Base-by-base conservation (phyloP, 106 monocot genomes). In the Gastrodia elata region DNA sequence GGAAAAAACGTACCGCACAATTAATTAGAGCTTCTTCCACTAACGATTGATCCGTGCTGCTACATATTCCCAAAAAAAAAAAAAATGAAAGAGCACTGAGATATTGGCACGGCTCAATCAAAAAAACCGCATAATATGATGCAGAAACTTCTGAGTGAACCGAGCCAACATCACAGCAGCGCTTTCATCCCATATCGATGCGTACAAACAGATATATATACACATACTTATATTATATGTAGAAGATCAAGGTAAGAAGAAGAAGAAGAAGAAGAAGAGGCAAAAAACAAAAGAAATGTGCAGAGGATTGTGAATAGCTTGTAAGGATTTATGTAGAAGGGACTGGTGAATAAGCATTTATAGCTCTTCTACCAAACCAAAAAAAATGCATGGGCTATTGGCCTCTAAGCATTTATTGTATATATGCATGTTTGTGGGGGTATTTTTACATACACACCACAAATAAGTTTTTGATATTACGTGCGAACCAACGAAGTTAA, bases 71-170 rank as follows among this genome's bases (percentile, higher is more conserved):
- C 27, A n/a, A 52, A 48, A 52, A 52, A 1, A n/a, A 52, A 52
- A 52, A 22, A 67, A 26, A 87, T 89, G 93, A 90, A 93, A 89
- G 69, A 82, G 85, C 38, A 87, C 95, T 92, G 82, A 89, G 91
- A 95, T 95, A 95, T 95, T 95, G 95, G 85, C 91, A 92, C 91
- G 95, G 95, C 95, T 91, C 95, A 95, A 95, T 95, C 95, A 95
- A 77, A 84, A 80, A 40, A 39, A 20, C n/a, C n/a, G 15, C 36
- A 67, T 36, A 36, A 37, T 30, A 30, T 28, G 20, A 10, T 36
- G 5, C 2, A 20, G 2, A 6, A 0, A 20, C 18, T 27, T 69
- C 69, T 69, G 69, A 69, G 11, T 69, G 69, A 69, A 69, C 69
- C 69, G 69, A 26, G 69, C 69, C 69, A 69, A 69, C 39, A 69